These are phyloP conservation scores for Fraxinus floribunda DNA, from an alignment of 305 asterid genomes.

Conservation along the genomic window DNA sequence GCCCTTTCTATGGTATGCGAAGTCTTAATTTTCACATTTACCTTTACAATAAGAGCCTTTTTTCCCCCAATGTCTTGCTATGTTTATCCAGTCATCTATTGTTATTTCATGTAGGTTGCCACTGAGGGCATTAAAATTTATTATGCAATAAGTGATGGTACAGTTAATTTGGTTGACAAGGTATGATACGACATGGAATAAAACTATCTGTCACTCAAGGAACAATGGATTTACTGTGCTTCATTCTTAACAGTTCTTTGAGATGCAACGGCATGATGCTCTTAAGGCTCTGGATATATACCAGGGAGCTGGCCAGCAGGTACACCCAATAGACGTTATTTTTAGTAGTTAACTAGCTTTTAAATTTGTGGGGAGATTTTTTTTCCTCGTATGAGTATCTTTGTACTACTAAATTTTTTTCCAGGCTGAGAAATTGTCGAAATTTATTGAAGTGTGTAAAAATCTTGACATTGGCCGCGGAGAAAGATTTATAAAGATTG, in stretches of 20 bases:
- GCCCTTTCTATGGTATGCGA: slow-evolving; percentile 86
- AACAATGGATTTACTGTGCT: slow-evolving; percentile 16
- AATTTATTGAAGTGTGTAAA: slow-evolving; percentile 84
- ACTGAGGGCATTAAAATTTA: slow-evolving; percentile 85
- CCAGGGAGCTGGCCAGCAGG: slow-evolving; percentile 91
- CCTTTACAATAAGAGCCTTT: not conserved
- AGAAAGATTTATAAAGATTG: slow-evolving; percentile 83
- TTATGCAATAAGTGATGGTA: slow-evolving; percentile 80
- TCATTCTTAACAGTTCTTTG: slow-evolving; percentile 66
- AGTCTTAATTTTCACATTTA: slow-evolving; percentile 12
- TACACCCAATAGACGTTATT: slow-evolving; percentile 23
- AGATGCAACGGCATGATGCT: slow-evolving; percentile 97
- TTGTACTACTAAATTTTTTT: slow-evolving; percentile 20
- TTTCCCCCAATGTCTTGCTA: not conserved
- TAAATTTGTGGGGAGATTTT: not conserved
- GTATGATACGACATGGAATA: slow-evolving; percentile 36
- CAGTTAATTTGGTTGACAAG: slow-evolving; percentile 95
- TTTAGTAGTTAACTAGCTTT: not conserved
- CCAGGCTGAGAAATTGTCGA: slow-evolving; percentile 91
- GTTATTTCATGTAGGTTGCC: slow-evolving; percentile 64
- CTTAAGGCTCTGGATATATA: slow-evolving; percentile 87
- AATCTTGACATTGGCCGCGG: slow-evolving; percentile 88
- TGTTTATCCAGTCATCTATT: slow-evolving; percentile 16
- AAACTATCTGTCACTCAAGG: not conserved
- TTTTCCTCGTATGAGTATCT: not conserved